Percentiles rank a stretch among this genome's conserved stretches.
Conservation (phyloP, 2,329 filamentous ascomycete species). For the Aspergillus carbonarius region DNA sequence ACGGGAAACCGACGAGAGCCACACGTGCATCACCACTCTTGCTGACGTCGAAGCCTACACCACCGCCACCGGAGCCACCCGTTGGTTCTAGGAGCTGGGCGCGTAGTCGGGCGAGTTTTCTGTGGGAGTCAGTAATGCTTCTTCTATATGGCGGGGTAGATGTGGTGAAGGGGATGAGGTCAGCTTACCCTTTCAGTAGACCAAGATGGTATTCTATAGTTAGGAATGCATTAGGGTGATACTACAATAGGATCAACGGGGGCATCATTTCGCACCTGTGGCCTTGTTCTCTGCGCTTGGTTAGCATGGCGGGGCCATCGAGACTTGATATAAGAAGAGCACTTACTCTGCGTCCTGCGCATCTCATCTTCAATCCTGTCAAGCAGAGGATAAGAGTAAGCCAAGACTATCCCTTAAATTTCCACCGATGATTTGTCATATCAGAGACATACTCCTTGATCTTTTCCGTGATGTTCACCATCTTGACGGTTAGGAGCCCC, state of each 20-base stretch:
- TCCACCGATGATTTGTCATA: neutral
- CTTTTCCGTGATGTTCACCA: constrained; percentile 99
- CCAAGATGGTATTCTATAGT: constrained; percentile 90
- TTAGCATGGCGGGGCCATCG: constrained; percentile 33
- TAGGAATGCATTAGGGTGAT: constrained; percentile 2
- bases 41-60: constrained; percentile 83
- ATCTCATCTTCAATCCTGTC: constrained; percentile 98
- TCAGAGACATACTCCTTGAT: constrained; percentile 82
- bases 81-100: constrained; percentile 91
- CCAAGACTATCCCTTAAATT: neutral
- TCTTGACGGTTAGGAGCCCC: constrained; percentile 48
- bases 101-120: constrained; percentile 91
- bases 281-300: constrained; percentile 85
- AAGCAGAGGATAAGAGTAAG: constrained; percentile 11
- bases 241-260: neutral
- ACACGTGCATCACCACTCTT: constrained; percentile 97
- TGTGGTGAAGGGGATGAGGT: neutral
- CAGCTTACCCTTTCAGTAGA: constrained; percentile 81
- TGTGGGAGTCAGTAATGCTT: constrained; percentile 37
- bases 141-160: neutral
- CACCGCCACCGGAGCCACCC: constrained; percentile 75
- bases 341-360: constrained; percentile 93
- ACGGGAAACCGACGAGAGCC: constrained; percentile 96
- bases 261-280: constrained; percentile 66
- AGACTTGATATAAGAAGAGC: constrained; percentile 9